Conservation (phyloP, 2,329 filamentous ascomycete genomes). For the Chaetomiaceae sp. region DNA sequence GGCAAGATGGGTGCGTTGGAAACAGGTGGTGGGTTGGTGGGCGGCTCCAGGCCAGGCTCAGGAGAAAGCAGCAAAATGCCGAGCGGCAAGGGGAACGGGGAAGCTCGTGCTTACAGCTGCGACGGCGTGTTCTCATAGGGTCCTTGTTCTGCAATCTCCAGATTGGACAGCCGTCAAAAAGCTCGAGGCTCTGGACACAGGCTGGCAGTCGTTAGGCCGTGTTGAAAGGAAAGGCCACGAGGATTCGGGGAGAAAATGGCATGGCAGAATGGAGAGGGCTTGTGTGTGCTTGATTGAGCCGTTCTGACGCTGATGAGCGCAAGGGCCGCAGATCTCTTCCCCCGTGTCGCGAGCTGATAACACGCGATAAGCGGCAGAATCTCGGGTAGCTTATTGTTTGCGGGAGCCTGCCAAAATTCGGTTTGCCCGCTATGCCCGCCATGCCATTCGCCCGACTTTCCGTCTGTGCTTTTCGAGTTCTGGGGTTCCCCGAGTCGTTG, state of each 20-base stretch:
- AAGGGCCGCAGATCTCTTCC: slow-evolving; percentile 23
- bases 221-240: neutral
- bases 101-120: slow-evolving; percentile 22
- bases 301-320: slow-evolving; percentile 9
- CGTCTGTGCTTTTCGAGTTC: too few species aligned
- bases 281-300: slow-evolving; percentile 7
- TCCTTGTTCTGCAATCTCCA: slow-evolving; percentile 9
- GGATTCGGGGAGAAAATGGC: slow-evolving; percentile 11
- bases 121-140: slow-evolving; percentile 18
- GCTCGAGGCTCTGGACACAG: slow-evolving; percentile 1
- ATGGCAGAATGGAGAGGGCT: neutral
- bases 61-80: slow-evolving; percentile 13
- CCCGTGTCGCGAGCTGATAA: slow-evolving; percentile 19
- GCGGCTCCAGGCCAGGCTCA: slow-evolving; percentile 12
- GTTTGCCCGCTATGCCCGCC: too few species aligned
- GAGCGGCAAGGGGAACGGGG: slow-evolving; percentile 5
- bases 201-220: neutral
- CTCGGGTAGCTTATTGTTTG: slow-evolving; percentile 10
- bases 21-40: neutral
- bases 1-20: neutral
- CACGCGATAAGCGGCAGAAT: slow-evolving; percentile 25
- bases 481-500: too few species aligned
- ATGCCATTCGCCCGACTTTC: neutral
- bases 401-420: too few species aligned
- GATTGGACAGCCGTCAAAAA: neutral